Evolutionary conservation across 805 yeast species (phyloP), one percentile per base, ranked within the genome.

Genomic region (Citeromyces nyonsensis): DNA sequence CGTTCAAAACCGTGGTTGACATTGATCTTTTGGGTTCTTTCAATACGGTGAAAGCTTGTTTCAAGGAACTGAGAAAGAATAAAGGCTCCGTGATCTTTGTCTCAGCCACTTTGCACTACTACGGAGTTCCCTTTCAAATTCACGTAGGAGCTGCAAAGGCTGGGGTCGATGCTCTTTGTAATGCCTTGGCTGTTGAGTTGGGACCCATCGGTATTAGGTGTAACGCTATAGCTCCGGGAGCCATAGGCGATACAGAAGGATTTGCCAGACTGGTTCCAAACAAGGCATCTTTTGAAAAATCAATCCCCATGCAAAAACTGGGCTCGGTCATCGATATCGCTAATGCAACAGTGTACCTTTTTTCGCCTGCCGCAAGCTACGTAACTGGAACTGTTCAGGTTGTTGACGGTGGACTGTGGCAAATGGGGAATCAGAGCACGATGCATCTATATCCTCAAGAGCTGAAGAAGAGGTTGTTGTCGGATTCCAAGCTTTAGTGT

Each of bases 91-190:
- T 83, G 10, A 42, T 86, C 9, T 84, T 86, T 44, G 81, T 88
- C 12, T 70, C 86, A 31, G 93, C 97, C 2, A 86, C 96, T 2
- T 64, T 88, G 38, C 96, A 88, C 54, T 82, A 81, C 52, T 69
- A 73, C 44, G 96, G 96, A 8, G 72, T 80, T 20, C 94, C 95
- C 10, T 73, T 79, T 58, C 96, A 88, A 55, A 45, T 73, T 5
- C 96, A 88, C 46, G 95, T 85, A 3, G 78, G 86, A 5, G 95
- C 96, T 0, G 96, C 96, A 3, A 88, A 88, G 55, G 95, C 96
- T 1, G 97, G 95, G 15, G 66, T 88, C 28, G 97, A 88, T 51
- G 93, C 95, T 3, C 59, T 86, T 25, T 72, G 83, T 18, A 74
- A 78, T 40, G 77, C 85, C 2, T 55, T 86, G 37, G 94, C 95